Evolutionary conservation across 192 early-diverging fungal genomes (phyloP), one percentile per base, ranked within the genome.

Genomic region (Entomortierella beljakovae): DNA sequence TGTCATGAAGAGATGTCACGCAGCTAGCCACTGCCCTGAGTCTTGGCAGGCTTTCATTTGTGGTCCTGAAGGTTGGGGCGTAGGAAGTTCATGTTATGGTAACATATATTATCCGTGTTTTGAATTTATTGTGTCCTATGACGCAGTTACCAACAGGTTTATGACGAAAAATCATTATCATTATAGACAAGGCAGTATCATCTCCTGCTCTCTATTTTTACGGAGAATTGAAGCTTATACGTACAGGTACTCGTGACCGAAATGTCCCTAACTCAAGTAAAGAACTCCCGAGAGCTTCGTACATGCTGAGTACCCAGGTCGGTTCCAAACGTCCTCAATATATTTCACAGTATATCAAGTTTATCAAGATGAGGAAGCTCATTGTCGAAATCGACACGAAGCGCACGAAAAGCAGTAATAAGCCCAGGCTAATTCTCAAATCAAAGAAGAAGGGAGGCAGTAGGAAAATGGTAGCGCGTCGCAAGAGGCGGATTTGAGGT

Each of bases 191-290:
- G 28, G 59, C 48, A 9, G 10, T 34, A 34, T 35, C 69, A 33
- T 77, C 73, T 0, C 73, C 72, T 4, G 56, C 73, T n/a, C 53
- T 69, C 18, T 77, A 77, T 50, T 77, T 77, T 64, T 77, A 68
- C 51, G 66, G 73, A 40, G 73, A 77, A 32, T 28, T 77, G 6
- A 52, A 57, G 46, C 35, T 77, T 10, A 59, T 77, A 13, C 66
- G 66, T 7, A 43, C 46, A 11, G 22, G 25, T 38, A 33, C 25
- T 7, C 72, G 72, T 6, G 72, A 75, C 35, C 65, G 73, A 6
- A 37, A 77, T 16, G 42, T 10, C 8, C 8, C 10, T 23, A 25
- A 8, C 32, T 28, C 48, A 40, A 35, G 53, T 9, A 11, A 11
- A 55, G 61, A 29, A 46, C 15, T 22, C 6, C 26, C 67, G 20